These are phyloP conservation scores for Clonostachys byssicola DNA, from an alignment of 2,329 filamentous ascomycete genomes.

Conservation along the genomic window DNA sequence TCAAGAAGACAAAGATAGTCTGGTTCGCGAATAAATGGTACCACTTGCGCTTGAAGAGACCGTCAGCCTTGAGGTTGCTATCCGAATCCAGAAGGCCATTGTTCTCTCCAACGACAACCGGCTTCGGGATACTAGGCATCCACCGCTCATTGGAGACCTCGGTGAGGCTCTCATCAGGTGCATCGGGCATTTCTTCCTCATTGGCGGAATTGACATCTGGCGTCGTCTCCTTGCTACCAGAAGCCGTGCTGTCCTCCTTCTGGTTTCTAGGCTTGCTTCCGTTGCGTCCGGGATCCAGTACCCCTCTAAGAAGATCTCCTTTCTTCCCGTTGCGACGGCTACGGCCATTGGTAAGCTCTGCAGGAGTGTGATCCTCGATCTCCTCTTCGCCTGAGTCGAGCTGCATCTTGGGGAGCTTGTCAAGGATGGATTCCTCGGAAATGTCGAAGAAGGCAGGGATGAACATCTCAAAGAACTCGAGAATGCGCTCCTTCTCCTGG, in stretches of 20 bases:
- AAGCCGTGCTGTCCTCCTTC: constrained; percentile 75
- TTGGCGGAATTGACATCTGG: constrained; percentile 76
- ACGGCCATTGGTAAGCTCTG: constrained; percentile 66
- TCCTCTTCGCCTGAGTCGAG: constrained; percentile 73
- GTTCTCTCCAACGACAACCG: constrained; percentile 45
- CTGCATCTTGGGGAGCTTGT: constrained; percentile 64
- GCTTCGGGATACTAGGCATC: constrained; percentile 58
- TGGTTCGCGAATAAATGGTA: constrained; percentile 92
- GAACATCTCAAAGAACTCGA: constrained; percentile 74
- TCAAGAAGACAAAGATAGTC: constrained; percentile 91
- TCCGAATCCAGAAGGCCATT: constrained; percentile 54
- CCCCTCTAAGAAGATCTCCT: constrained; percentile 76
- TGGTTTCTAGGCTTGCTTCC: constrained; percentile 66
- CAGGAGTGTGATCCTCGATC: constrained; percentile 65
- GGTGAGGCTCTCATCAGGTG: constrained; percentile 51
- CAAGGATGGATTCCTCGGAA: constrained; percentile 63
- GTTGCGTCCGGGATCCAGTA: constrained; percentile 74
- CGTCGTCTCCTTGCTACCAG: constrained; percentile 82
- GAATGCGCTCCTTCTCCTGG: constrained; percentile 69
- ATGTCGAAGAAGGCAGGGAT: constrained; percentile 75
- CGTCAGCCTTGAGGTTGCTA: constrained; percentile 68
- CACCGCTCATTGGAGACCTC: constrained; percentile 62
- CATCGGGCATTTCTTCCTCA: constrained; percentile 71
- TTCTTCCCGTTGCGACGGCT: constrained; percentile 72
- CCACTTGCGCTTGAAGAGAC: constrained; percentile 73